Evolutionary conservation across 306 rosid genomes (phyloP).

Genomic region (Purshia tridentata): DNA sequence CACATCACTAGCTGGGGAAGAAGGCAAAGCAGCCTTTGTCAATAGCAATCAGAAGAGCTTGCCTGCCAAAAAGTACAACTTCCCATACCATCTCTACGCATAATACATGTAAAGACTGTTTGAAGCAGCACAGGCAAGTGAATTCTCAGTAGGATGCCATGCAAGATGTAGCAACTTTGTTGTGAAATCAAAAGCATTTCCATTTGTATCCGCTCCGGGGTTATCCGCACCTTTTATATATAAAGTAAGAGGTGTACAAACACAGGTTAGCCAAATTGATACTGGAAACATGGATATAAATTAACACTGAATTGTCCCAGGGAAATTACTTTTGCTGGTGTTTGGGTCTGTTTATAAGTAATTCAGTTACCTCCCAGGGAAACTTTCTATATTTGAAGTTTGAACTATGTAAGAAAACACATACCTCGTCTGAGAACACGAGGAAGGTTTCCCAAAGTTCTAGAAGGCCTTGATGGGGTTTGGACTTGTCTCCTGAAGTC

Average conservation of each 20-base stretch:
- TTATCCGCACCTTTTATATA: slow-evolving; percentile 44
- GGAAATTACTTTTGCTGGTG: neutral
- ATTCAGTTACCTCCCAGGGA: neutral
- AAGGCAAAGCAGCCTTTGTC: slow-evolving; percentile 24
- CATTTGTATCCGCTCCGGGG: slow-evolving; percentile 52
- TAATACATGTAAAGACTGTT: slow-evolving; percentile 71
- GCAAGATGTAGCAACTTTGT: slow-evolving; percentile 68
- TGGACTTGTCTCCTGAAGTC: slow-evolving; percentile 58
- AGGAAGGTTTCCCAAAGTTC: slow-evolving; percentile 55
- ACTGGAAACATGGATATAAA: slow-evolving; percentile 1
- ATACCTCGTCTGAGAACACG: slow-evolving; percentile 59
- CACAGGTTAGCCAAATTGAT: neutral
- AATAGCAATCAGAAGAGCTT: slow-evolving; percentile 18
- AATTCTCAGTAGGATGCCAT: slow-evolving; percentile 70
- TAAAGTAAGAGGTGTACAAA: neutral
- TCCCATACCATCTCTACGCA: slow-evolving; percentile 44
- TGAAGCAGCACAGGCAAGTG: slow-evolving; percentile 73
- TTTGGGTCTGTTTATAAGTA: too few relatives aligned
- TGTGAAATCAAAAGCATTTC: slow-evolving; percentile 59
- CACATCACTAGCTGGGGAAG: slow-evolving; percentile 14
- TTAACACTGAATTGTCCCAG: neutral
- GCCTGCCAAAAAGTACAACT: slow-evolving; percentile 21
- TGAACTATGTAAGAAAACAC: neutral
- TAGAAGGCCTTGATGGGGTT: slow-evolving; percentile 55
- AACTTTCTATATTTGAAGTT: neutral